Percentiles rank a stretch among this genome's conserved stretches.
These are phyloP conservation scores for Neoboletus subvelutipes DNA, from an alignment of 768 basidiomycete species.

Conservation along the genomic window DNA sequence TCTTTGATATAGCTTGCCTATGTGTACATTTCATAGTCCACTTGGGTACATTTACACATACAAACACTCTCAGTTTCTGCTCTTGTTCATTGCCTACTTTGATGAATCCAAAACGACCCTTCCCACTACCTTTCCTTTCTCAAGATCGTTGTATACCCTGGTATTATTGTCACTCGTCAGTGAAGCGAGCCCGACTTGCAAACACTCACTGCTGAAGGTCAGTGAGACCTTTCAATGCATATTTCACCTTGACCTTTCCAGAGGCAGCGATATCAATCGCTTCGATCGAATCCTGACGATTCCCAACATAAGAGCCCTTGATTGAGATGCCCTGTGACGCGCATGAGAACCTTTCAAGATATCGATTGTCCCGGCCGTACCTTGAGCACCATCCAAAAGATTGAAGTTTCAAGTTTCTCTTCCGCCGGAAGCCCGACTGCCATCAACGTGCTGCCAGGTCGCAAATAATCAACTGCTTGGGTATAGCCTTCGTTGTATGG, in stretches of 20 bases:
- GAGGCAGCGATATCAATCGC: constrained; percentile 72
- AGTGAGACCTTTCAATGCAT: constrained; percentile 42
- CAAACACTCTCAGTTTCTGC: too few relatives aligned
- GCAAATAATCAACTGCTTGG: constrained; percentile 74
- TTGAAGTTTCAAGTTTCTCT: constrained; percentile 56
- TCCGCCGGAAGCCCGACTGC: constrained; percentile 72
- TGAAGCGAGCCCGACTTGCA: not conserved
- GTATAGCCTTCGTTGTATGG: constrained; percentile 42
- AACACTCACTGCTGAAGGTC: constrained; percentile 53
- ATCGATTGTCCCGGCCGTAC: constrained; percentile 22
- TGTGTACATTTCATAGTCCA: too few relatives aligned
- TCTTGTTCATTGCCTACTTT: too few relatives aligned
- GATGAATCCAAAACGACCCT: constrained; percentile 40
- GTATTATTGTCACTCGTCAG: not conserved
- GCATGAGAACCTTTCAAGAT: not conserved
- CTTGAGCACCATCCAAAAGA: constrained; percentile 73
- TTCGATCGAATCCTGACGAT: constrained; percentile 82
- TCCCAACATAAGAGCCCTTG: constrained; percentile 52
- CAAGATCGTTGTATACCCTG: constrained; percentile 41
- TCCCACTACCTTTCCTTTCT: constrained; percentile 42
- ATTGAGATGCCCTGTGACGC: constrained; percentile 24
- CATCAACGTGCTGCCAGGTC: constrained; percentile 70
- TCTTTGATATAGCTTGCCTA: too few relatives aligned
- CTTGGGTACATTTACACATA: too few relatives aligned
- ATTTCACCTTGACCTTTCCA: constrained; percentile 68